Conservation (phyloP, 2,329 filamentous ascomycete genomes). For the Bipolaris zeicola region DNA sequence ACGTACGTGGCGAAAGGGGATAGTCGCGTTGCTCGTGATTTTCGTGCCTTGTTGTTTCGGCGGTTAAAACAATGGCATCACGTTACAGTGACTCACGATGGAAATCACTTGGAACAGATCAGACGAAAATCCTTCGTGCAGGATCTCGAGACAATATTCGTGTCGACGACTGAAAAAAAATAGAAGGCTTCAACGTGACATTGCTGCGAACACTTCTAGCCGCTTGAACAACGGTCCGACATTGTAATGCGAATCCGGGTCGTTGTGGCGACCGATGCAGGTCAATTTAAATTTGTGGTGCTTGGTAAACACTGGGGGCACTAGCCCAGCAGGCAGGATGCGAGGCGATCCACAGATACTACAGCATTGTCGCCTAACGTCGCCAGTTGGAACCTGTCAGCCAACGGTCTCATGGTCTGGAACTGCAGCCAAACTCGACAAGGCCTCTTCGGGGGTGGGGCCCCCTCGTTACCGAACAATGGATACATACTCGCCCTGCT, state of each 20-base stretch:
- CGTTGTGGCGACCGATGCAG: constrained; percentile 27
- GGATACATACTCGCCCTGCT: constrained; percentile 15
- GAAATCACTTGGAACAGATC: not conserved
- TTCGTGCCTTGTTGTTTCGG: not conserved
- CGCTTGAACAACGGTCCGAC: not conserved
- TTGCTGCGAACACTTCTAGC: not conserved
- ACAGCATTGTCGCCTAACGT: constrained; percentile 27
- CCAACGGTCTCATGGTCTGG: constrained; percentile 15
- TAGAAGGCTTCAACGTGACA: not conserved
- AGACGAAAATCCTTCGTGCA: not conserved
- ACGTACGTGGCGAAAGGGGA: not conserved
- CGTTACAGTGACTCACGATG: not conserved
- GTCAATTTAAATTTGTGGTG: constrained; percentile 29
- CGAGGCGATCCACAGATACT: constrained; percentile 40
- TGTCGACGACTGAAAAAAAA: not conserved
- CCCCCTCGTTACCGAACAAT: constrained; percentile 22
- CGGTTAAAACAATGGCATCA: not conserved
- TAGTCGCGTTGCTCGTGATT: not conserved
- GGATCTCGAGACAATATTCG: not conserved
- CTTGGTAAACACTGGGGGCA: constrained; percentile 27
- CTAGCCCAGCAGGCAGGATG: constrained; percentile 31
- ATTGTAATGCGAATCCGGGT: constrained; percentile 12
- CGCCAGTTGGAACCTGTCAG: constrained; percentile 26
- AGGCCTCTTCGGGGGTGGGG: constrained; percentile 15
- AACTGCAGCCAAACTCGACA: constrained; percentile 10